Percentiles rank a stretch among this genome's conserved stretches.
These are phyloP conservation scores for Pichia sp. DNA, from an alignment of 1,139 yeast species.

Conservation along the genomic window DNA sequence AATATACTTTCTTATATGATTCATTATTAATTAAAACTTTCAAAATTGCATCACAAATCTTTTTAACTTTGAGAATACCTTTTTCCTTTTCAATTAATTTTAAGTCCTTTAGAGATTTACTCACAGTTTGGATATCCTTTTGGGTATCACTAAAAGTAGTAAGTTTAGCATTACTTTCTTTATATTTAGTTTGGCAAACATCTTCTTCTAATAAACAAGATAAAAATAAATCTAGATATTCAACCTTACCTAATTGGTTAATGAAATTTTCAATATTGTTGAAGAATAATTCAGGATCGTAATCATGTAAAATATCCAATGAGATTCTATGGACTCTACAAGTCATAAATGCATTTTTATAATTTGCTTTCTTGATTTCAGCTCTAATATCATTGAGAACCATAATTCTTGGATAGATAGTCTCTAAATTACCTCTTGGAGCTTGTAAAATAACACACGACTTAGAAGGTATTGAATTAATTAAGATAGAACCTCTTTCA, in stretches of 20 bases:
- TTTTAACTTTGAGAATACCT: constrained; percentile 59
- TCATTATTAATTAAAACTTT: constrained; percentile 45
- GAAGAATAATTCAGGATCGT: constrained; percentile 64
- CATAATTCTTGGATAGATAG: constrained; percentile 88
- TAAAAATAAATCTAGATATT: constrained; percentile 77
- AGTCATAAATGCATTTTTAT: constrained; percentile 64
- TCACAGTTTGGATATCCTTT: not conserved
- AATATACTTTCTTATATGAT: constrained; percentile 48
- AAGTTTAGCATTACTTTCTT: constrained; percentile 55
- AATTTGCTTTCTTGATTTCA: constrained; percentile 51
- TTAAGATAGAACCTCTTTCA: constrained; percentile 83
- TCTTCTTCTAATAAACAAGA: constrained; percentile 85
- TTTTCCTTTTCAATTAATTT: constrained; percentile 7
- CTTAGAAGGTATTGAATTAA: constrained; percentile 75
- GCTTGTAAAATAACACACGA: constrained; percentile 86
- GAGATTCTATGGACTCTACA: constrained; percentile 92
- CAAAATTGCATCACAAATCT: constrained; percentile 66
- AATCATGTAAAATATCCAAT: constrained; percentile 83
- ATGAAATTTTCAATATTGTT: constrained; percentile 63
- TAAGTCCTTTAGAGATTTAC: constrained; percentile 19
- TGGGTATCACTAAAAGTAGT: constrained; percentile 20
- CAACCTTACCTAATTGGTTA: constrained; percentile 61
- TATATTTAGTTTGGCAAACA: constrained; percentile 75
- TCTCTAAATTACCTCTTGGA: constrained; percentile 92
- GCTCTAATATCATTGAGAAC: constrained; percentile 78